Evolutionary conservation across 2,329 filamentous ascomycete species (phyloP).

Genomic region (Venturiaceae sp.): DNA sequence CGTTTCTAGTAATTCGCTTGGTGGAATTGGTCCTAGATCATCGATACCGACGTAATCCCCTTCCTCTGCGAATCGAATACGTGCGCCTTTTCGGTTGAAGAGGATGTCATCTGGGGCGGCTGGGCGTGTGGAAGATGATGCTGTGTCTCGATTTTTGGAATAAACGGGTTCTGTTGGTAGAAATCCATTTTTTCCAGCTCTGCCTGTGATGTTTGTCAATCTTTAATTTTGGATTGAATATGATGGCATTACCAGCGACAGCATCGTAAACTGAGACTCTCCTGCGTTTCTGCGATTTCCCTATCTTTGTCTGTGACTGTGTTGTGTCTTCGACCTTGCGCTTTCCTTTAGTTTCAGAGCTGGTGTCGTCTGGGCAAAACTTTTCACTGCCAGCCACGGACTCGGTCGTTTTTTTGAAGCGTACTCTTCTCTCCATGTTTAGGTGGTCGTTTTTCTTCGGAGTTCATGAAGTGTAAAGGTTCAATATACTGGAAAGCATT

Average conservation of each 20-base stretch:
- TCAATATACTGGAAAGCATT: too few species aligned
- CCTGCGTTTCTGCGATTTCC: constrained; percentile 16
- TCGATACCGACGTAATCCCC: constrained; percentile 52
- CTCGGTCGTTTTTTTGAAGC: background rate
- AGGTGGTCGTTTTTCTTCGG: background rate
- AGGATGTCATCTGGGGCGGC: constrained; percentile 62
- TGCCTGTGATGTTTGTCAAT: constrained; percentile 22
- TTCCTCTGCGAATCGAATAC: constrained; percentile 57
- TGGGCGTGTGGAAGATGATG: constrained; percentile 21
- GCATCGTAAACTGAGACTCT: constrained; percentile 59
- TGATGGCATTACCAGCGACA: constrained; percentile 47
- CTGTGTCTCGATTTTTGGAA: constrained; percentile 18
- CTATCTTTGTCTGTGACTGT: background rate
- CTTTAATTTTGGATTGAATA: background rate
- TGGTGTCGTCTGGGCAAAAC: background rate
- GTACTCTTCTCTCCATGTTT: background rate
- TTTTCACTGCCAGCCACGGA: background rate
- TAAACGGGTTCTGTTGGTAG: constrained; percentile 24
- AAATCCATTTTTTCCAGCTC: constrained; percentile 36
- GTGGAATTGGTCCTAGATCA: constrained; percentile 46
- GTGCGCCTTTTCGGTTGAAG: constrained; percentile 55
- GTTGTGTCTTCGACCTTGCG: background rate
- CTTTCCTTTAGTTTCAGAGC: background rate
- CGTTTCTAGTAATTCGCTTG: constrained; percentile 59
- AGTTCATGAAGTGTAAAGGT: background rate